Evolutionary conservation across 139 green algal genomes (phyloP).

Genomic region (Tetraselmis chui): DNA sequence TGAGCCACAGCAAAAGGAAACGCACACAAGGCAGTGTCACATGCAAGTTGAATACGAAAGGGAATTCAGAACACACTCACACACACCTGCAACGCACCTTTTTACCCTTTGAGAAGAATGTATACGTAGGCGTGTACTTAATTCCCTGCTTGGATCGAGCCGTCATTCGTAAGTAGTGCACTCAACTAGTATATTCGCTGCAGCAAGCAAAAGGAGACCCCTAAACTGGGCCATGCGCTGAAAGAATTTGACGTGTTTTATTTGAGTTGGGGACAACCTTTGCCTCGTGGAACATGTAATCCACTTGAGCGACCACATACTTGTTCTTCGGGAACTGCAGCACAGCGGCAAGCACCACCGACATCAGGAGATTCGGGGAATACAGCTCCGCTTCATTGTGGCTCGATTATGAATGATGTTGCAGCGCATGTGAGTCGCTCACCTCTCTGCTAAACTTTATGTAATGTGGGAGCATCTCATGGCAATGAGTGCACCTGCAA

Average conservation of each 20-base stretch:
- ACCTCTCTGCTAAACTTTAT: conserved; percentile 42
- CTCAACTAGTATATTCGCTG: too few species aligned
- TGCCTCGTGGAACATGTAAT: conserved; percentile 43
- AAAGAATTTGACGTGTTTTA: too few species aligned
- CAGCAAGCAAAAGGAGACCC: too few species aligned
- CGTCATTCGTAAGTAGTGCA: too few species aligned
- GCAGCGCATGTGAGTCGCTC: not conserved
- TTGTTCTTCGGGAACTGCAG: conserved; percentile 37
- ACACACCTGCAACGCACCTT: conserved; percentile 26
- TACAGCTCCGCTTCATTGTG: not conserved
- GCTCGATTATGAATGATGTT: not conserved
- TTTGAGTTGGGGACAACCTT: too few species aligned
- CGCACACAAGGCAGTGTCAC: too few species aligned
- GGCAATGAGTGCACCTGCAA: conserved; percentile 27
- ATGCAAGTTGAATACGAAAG: too few species aligned
- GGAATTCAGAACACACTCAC: not conserved
- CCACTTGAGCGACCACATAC: conserved; percentile 67
- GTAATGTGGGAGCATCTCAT: conserved; percentile 34
- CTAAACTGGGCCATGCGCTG: too few species aligned
- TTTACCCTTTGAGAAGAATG: conserved; percentile 42
- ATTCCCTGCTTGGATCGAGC: conserved; percentile 38
- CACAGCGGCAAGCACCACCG: not conserved
- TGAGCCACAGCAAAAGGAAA: too few species aligned
- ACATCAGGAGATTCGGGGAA: not conserved
- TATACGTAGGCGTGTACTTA: conserved; percentile 60